phyloP scores from a whole-genome alignment of 2,329 filamentous ascomycete species.

The Aspergillus fischeri region DNA sequence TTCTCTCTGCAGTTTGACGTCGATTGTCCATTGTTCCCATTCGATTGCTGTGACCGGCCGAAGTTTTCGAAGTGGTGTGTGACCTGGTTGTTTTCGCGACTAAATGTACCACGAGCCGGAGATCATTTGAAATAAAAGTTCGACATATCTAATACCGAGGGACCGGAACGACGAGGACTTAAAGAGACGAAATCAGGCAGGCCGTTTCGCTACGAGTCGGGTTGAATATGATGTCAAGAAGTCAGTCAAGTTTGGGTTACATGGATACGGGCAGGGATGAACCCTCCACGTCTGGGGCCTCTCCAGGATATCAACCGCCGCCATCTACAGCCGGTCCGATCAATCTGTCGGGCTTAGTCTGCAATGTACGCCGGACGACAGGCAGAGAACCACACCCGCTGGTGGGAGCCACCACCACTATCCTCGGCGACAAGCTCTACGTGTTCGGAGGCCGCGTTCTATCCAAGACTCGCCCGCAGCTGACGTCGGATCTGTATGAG shows the following conservation, averaged over 20 bases:
- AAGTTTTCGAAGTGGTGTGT: not conserved
- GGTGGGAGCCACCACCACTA: constrained; percentile 91
- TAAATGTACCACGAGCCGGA: not conserved
- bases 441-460: constrained; percentile 90
- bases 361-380: constrained; percentile 74
- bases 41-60: not conserved
- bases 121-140: not conserved
- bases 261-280: constrained; percentile 32
- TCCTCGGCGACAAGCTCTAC: constrained; percentile 91
- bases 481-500: constrained; percentile 91
- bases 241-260: constrained; percentile 37
- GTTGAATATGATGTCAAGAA: constrained; percentile 34
- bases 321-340: constrained; percentile 44
- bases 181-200: not conserved
- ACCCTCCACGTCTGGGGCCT: constrained; percentile 22
- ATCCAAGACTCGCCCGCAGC: constrained; percentile 74
- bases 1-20: not conserved
- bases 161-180: not conserved
- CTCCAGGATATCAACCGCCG: constrained; percentile 26
- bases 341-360: constrained; percentile 63
- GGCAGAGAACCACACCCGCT: constrained; percentile 86
- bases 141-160: not conserved
- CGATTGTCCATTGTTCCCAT: not conserved
- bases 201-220: not conserved
- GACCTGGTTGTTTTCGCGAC: not conserved